Base-by-base conservation (phyloP, 805 yeast genomes). In the Scheffersomyces ergatensis region DNA sequence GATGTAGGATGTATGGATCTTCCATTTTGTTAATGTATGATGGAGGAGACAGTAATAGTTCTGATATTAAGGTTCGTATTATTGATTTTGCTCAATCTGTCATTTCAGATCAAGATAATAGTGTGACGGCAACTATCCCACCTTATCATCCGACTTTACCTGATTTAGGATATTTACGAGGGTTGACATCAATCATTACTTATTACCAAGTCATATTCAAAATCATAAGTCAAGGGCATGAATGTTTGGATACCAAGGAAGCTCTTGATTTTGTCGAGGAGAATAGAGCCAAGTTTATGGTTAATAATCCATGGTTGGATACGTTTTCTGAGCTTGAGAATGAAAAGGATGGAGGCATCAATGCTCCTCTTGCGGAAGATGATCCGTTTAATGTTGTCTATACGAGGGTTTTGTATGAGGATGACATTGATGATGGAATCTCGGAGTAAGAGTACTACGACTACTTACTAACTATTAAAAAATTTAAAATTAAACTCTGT, bases 81-180 rank as follows among this genome's bases (percentile, higher is more conserved):
- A 93, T 93, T 50, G 99, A 93, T 65, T 93, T 93, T 72, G 98
- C 98, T 1, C 96, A 90, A 57, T 85, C 95, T 54, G 83, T 89
- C 13, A 85, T 89, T 24, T 80, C 80, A 2, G 83, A 78, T 33
- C 78, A 77, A 43, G 66, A 70, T n/a, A n/a, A n/a, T n/a, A 37
- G 38, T 16, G 31, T 39, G 24, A 21, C 38, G 17, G 51, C 57
- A 23, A 72, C 77, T 1, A 83, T 81, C 39, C 96, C 97, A 3
- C 97, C 97, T 1, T 67, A 60, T 31, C 81, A 82, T 51, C 78
- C 79, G 1, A 63, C 71, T 8, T 57, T 64, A 30, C 82, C 88
- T 13, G 99, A 93, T 62, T 57, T 64, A 46, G 99, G 99, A 1
- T 93, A 89, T 58, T 63, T 89, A 32, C 74, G 92, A 38, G 99